Evolutionary conservation across 2,329 filamentous ascomycete genomes (phyloP).

Genomic region (Trichoderma endophyticum): DNA sequence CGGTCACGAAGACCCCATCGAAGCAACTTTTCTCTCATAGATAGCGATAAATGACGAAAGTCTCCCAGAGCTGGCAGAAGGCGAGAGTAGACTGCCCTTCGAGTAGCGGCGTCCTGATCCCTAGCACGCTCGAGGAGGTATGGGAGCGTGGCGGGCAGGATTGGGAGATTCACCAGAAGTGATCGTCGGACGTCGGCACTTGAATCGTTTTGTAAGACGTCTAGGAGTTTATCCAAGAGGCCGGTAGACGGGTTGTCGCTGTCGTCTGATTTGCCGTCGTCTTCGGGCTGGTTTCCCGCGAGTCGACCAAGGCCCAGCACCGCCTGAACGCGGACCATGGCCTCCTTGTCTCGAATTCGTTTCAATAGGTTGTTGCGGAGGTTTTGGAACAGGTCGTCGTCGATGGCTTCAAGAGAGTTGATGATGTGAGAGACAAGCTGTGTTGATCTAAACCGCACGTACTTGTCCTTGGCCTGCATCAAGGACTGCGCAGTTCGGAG

Average conservation of each 20-base stretch:
- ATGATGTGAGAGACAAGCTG: constrained; percentile 89
- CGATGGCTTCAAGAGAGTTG: constrained; percentile 87
- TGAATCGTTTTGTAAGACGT: constrained; percentile 88
- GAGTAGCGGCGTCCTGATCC: constrained; percentile 80
- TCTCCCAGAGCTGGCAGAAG: constrained; percentile 86
- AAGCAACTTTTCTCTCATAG: constrained; percentile 91
- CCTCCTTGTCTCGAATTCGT: constrained; percentile 89
- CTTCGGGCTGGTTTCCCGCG: constrained; percentile 73
- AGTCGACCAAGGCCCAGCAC: constrained; percentile 85
- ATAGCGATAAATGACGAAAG: constrained; percentile 88
- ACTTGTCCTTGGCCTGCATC: constrained; percentile 86
- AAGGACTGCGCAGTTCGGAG: constrained; percentile 71
- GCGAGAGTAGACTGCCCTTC: constrained; percentile 81
- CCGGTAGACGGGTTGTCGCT: constrained; percentile 64
- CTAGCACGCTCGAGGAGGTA: constrained; percentile 87
- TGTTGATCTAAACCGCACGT: constrained; percentile 82
- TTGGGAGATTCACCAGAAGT: constrained; percentile 84
- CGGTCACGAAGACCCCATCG: constrained; percentile 92
- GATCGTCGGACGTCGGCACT: constrained; percentile 90
- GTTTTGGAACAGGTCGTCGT: constrained; percentile 84
- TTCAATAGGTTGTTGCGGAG: constrained; percentile 76
- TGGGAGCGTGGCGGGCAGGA: constrained; percentile 76
- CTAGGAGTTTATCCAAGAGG: constrained; percentile 77
- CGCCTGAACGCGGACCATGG: constrained; percentile 87
- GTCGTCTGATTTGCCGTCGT: constrained; percentile 65